phyloP scores from a whole-genome alignment of 2,329 filamentous ascomycete species.

The Didymella glomerata region DNA sequence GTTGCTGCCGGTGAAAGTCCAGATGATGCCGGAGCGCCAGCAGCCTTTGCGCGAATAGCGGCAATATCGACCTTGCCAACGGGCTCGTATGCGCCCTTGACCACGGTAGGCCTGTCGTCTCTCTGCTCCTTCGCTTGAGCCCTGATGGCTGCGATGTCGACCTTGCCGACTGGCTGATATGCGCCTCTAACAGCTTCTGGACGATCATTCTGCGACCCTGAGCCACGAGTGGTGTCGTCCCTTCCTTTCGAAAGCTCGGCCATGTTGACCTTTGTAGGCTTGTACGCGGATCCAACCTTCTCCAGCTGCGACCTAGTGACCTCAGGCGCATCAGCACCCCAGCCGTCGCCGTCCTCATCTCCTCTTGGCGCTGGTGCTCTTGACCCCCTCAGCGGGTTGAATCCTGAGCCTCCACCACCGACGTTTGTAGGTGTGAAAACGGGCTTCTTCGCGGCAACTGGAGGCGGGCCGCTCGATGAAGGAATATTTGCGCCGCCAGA shows the following conservation, averaged over 20 bases:
- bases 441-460: constrained; percentile 84
- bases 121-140: constrained; percentile 71
- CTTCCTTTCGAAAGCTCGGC: constrained; percentile 80
- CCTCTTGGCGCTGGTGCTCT: constrained; percentile 62
- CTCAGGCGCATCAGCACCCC: constrained; percentile 93
- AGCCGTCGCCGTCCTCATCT: constrained; percentile 82
- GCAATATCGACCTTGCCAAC: constrained; percentile 97
- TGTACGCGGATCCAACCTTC: constrained; percentile 91
- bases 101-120: constrained; percentile 82
- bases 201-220: constrained; percentile 57
- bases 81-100: constrained; percentile 94
- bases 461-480: constrained; percentile 65
- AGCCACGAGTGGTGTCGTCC: constrained; percentile 69
- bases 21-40: constrained; percentile 54
- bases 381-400: constrained; percentile 75
- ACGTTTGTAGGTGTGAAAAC: constrained; percentile 83
- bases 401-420: constrained; percentile 61
- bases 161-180: constrained; percentile 94
- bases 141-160: constrained; percentile 94
- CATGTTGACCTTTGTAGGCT: constrained; percentile 95
- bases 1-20: constrained; percentile 56
- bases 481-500: constrained; percentile 70
- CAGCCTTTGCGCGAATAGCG: constrained; percentile 84
- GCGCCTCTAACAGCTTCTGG: constrained; percentile 79
- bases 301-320: constrained; percentile 86